phyloP scores from a whole-genome alignment of 129 eudicot species.

The Dittrichia graveolens region DNA sequence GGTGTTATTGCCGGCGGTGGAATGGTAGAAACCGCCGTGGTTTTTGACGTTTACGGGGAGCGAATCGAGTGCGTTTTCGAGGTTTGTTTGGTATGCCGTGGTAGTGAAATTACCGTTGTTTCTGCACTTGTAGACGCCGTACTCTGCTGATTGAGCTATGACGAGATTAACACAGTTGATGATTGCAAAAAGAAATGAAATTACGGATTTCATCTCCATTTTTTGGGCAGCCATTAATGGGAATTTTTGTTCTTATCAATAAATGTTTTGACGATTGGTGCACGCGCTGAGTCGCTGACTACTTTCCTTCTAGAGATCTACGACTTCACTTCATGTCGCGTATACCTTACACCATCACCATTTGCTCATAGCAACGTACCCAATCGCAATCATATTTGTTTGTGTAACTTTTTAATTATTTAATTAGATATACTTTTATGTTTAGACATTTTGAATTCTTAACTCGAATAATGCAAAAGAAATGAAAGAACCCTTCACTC shows the following conservation, averaged over 20 bases:
- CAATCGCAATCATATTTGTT: background rate
- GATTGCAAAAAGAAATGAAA: slow-evolving; percentile 9
- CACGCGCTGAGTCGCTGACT: background rate
- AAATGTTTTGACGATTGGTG: background rate
- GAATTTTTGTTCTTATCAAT: background rate
- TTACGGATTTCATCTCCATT: background rate
- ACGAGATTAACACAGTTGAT: background rate
- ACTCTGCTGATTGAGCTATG: slow-evolving; percentile 27
- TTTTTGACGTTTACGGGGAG: slow-evolving; percentile 32
- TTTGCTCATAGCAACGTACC: too few relatives aligned
- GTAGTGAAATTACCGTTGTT: slow-evolving; percentile 29
- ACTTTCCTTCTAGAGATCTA: slow-evolving; percentile 12
- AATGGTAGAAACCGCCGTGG: slow-evolving; percentile 30
- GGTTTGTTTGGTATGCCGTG: slow-evolving; percentile 3
- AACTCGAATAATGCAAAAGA: too few relatives aligned
- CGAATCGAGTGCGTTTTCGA: slow-evolving; percentile 15
- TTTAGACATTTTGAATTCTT: too few relatives aligned
- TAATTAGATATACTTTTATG: too few relatives aligned
- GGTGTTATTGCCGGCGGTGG: slow-evolving; percentile 27
- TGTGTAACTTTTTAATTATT: too few relatives aligned
- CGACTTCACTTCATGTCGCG: background rate
- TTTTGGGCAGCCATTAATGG: background rate
- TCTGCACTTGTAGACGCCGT: slow-evolving; percentile 27
- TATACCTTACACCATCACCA: background rate
- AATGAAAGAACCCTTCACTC: too few relatives aligned